Evolutionary conservation across 163 green algal genomes (phyloP), one percentile per base, ranked within the genome.

Genomic region (Chlamydomonas reinhardtii): DNA sequence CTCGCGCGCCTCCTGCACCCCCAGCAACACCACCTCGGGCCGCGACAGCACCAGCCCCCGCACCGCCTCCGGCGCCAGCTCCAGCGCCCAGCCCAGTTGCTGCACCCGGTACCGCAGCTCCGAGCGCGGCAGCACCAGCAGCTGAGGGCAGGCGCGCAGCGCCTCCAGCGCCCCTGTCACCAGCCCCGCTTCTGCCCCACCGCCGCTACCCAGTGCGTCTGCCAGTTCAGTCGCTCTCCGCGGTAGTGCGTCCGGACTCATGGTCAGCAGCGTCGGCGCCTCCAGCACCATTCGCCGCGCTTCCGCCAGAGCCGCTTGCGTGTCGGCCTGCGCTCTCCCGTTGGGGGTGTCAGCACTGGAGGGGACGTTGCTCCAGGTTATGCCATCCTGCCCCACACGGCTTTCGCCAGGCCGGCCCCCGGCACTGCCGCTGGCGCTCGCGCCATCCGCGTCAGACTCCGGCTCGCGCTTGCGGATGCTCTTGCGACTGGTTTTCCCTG

Each of bases 221-320:
- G 54, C 80, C 54, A 86, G 34, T 14, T 15, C 32, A 27, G 48
- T 71, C 35, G 79, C 2, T 15, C 80, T 34, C 27, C 34, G 34
- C 35, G 70, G 70, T 27, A 86, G 27, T 6, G 27, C 27, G 3
- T 25, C 56, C 27, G 48, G 4, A 29, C 52, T 34, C 70, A 79
- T 66, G 35, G 80, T 86, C 70, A 86, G 70, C 69, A 86, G 54
- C 80, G 80, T 80, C 16, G 80, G 80, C 56, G 79, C 80, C 25
- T 5, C 56, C 35, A 35, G 27, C 56, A 65, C 80, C 80, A 86
- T 25, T 52, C 56, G 69, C 70, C 73, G 69, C 56, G 66, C 69
- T 27, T 35, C 56, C 32, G 43, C 43, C 56, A 85, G 32, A 11
- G 34, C 69, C 34, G 9, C 3, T 15, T 22, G 48, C 48, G n/a